Evolutionary conservation across 768 basidiomycete species (phyloP).

Genomic region (Auriscalpium vulgare): DNA sequence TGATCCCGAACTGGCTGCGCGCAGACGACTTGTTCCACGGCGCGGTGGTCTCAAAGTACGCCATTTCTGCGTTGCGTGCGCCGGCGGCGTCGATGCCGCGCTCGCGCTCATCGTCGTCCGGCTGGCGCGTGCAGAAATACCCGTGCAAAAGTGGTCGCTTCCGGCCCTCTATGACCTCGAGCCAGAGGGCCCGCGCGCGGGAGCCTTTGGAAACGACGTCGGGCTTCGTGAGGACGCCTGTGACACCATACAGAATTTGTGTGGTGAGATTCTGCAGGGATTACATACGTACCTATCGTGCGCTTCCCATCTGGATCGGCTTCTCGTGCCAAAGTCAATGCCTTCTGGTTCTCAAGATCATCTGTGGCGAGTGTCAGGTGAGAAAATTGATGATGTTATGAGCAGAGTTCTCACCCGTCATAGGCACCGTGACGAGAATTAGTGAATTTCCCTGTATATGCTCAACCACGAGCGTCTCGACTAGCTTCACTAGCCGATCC

Average conservation of each 20-base stretch:
- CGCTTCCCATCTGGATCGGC: slow-evolving; percentile 40
- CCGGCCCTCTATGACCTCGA: slow-evolving; percentile 32
- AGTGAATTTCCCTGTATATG: slow-evolving; percentile 38
- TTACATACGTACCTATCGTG: slow-evolving; percentile 36
- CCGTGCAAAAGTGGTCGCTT: slow-evolving; percentile 31
- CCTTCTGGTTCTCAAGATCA: slow-evolving; percentile 53
- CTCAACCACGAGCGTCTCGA: slow-evolving; percentile 41
- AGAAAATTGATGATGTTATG: background rate
- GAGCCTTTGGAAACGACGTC: slow-evolving; percentile 31
- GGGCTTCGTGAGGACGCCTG: slow-evolving; percentile 45
- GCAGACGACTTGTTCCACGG: slow-evolving; percentile 29
- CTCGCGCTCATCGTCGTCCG: slow-evolving; percentile 27
- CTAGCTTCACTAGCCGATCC: slow-evolving; percentile 35
- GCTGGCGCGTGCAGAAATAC: slow-evolving; percentile 38
- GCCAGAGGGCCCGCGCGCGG: slow-evolving; percentile 27
- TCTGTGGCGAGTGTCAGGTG: slow-evolving; percentile 24
- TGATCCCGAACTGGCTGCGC: slow-evolving; percentile 28
- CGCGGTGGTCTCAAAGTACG: slow-evolving; percentile 26
- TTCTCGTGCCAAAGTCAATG: slow-evolving; percentile 36
- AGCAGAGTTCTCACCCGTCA: slow-evolving; percentile 35
- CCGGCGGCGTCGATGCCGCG: slow-evolving; percentile 22
- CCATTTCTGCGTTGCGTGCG: slow-evolving; percentile 27
- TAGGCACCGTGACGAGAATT: slow-evolving; percentile 45
- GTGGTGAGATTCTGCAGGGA: background rate
- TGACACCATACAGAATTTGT: background rate